A percentile compares a stretch with the other conserved stretches of the same genome.
Evolutionary conservation across 768 basidiomycete species (phyloP).

Genomic region (Mycena chlorophos): DNA sequence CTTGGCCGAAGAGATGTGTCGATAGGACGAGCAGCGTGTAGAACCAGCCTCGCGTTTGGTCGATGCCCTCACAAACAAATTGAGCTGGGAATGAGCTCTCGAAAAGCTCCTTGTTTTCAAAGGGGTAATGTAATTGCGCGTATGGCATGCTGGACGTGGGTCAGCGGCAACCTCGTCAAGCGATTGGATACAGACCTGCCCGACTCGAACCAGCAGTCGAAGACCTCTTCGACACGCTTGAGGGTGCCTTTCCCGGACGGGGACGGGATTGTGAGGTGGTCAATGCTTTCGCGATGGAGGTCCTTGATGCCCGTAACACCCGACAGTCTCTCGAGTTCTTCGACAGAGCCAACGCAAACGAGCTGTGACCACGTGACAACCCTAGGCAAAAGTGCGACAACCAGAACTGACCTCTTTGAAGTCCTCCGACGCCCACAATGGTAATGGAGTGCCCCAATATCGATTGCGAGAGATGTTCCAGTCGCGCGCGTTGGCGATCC

Average conservation of each 20-base stretch:
- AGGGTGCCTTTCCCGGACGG: constrained; percentile 81
- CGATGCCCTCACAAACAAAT: constrained; percentile 97
- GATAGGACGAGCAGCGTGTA: constrained; percentile 95
- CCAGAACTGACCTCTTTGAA: constrained; percentile 69
- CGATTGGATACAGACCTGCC: constrained; percentile 64
- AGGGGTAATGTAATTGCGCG: constrained; percentile 95
- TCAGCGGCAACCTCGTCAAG: neutral
- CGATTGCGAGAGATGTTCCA: constrained; percentile 99
- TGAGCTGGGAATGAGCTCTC: constrained; percentile 88
- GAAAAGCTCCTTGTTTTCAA: constrained; percentile 92
- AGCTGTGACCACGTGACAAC: constrained; percentile 46
- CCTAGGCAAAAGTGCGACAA: neutral
- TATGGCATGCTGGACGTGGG: constrained; percentile 86
- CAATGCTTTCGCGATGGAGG: constrained; percentile 91
- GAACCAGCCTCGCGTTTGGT: constrained; percentile 99
- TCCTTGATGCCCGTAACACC: constrained; percentile 85
- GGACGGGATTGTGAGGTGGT: constrained; percentile 95
- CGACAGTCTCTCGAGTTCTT: constrained; percentile 82
- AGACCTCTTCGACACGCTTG: constrained; percentile 94
- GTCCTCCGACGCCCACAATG: constrained; percentile 94
- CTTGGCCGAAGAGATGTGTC: constrained; percentile 90
- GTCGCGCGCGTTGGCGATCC: constrained; percentile 97
- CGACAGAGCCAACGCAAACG: constrained; percentile 84
- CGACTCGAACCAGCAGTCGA: constrained; percentile 99
- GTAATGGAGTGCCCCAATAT: constrained; percentile 98